Evolutionary conservation across 23 red algal species (phyloP).

Genomic region (Gracilaria vermiculophylla): DNA sequence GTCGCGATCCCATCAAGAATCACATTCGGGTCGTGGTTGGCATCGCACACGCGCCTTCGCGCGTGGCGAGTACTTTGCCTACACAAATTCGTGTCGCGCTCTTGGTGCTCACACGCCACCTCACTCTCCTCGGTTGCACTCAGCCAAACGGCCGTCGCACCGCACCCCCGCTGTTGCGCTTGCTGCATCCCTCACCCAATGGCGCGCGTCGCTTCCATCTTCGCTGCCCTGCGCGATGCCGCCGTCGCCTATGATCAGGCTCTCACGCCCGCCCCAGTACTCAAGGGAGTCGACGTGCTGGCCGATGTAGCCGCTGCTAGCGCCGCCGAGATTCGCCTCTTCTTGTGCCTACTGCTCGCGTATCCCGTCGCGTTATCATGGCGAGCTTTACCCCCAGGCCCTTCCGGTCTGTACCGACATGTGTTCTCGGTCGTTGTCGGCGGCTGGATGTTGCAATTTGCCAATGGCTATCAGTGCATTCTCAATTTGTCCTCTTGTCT

Average conservation of each 20-base stretch:
- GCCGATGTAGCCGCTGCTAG: constrained; percentile 57
- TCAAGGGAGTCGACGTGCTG: constrained; percentile 29
- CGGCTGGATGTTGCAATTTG: constrained; percentile 79
- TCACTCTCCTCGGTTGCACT: too few species aligned
- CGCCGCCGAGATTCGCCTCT: constrained; percentile 63
- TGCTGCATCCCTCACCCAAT: background rate
- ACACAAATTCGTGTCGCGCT: too few species aligned
- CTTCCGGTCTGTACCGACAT: constrained; percentile 49
- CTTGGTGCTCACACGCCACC: background rate
- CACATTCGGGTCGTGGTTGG: background rate
- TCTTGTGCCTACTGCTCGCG: constrained; percentile 58
- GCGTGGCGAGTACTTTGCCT: too few species aligned
- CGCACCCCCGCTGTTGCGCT: background rate
- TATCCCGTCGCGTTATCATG: constrained; percentile 75
- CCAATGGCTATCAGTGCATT: constrained; percentile 78
- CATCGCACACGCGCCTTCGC: too few species aligned
- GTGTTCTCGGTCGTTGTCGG: constrained; percentile 79
- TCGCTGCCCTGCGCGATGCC: background rate
- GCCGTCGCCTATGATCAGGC: constrained; percentile 47
- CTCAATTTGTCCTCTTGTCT: constrained; percentile 65
- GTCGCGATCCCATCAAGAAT: background rate
- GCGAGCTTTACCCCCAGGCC: constrained; percentile 56
- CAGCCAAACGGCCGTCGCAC: too few species aligned
- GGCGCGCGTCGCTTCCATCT: background rate
- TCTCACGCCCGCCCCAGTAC: constrained; percentile 64